Evolutionary conservation across 768 basidiomycete genomes (phyloP).

Genomic region (Glaciozyma antarctica): DNA sequence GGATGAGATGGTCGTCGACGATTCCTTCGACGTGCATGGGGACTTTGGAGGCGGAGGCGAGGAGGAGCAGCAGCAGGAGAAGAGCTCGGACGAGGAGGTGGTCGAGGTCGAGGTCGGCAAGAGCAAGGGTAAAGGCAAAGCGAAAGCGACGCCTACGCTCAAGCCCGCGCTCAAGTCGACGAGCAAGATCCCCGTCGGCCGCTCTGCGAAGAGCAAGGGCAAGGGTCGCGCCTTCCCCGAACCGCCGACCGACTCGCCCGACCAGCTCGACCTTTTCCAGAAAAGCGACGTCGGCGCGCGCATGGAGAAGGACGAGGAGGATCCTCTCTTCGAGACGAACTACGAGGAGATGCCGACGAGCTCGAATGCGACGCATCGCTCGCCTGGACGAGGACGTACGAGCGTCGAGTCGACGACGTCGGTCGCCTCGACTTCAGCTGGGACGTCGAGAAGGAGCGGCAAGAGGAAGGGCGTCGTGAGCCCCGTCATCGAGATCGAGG

Average conservation of each 20-base stretch:
- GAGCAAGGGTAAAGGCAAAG: background rate
- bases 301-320: background rate
- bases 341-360: constrained; percentile 4
- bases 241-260: background rate
- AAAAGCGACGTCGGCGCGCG: background rate
- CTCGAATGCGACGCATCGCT: constrained; percentile 4
- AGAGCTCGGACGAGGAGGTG: background rate
- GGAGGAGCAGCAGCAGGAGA: background rate
- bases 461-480: background rate
- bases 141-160: background rate
- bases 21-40: background rate
- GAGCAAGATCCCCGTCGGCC: background rate
- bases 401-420: background rate
- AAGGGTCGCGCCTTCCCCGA: background rate
- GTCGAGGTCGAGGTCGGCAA: constrained; percentile 1
- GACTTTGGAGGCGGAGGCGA: background rate
- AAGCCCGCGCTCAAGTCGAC: constrained; percentile 1
- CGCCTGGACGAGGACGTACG: background rate
- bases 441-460: background rate
- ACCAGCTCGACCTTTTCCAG: constrained; percentile 9
- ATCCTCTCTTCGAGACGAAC: constrained; percentile 8
- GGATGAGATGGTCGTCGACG: background rate
- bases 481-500: background rate
- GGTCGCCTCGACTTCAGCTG: background rate
- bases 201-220: background rate